Conservation (phyloP, 768 basidiomycete species). For the Crassisporium funariophilum region DNA sequence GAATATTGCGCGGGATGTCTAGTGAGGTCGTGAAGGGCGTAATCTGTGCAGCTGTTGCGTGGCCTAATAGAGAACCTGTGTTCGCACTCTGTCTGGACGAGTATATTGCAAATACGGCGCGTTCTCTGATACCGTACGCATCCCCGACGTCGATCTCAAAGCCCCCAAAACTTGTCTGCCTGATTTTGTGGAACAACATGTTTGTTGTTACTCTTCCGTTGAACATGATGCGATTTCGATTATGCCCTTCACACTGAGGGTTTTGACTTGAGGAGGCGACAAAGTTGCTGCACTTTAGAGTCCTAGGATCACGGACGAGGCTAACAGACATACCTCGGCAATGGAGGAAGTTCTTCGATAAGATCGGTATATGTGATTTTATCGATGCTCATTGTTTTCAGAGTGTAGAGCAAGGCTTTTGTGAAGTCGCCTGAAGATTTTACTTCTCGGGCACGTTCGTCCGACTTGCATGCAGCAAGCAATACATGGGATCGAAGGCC, state of each 20-base stretch:
- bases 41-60: background rate
- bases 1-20: background rate
- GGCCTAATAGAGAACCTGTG: background rate
- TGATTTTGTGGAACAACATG: background rate
- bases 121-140: background rate
- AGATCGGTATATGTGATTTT: conserved; percentile 10
- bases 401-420: conserved; percentile 6
- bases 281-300: background rate
- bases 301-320: background rate
- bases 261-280: too few relatives aligned
- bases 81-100: background rate
- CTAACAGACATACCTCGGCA: background rate
- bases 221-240: conserved; percentile 6
- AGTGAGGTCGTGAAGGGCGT: background rate
- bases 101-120: background rate
- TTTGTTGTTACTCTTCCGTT: background rate
- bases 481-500: conserved; percentile 9
- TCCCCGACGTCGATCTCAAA: background rate
- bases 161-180: background rate
- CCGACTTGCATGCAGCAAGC: conserved; percentile 9
- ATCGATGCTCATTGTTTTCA: background rate
- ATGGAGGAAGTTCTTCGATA: conserved; percentile 1
- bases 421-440: conserved; percentile 14
- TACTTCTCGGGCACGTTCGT: conserved; percentile 10
- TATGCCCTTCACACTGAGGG: conserved; percentile 16